These are phyloP conservation scores for Berberis vulgaris DNA, from an alignment of 164 flowering plant species.

Conservation along the genomic window DNA sequence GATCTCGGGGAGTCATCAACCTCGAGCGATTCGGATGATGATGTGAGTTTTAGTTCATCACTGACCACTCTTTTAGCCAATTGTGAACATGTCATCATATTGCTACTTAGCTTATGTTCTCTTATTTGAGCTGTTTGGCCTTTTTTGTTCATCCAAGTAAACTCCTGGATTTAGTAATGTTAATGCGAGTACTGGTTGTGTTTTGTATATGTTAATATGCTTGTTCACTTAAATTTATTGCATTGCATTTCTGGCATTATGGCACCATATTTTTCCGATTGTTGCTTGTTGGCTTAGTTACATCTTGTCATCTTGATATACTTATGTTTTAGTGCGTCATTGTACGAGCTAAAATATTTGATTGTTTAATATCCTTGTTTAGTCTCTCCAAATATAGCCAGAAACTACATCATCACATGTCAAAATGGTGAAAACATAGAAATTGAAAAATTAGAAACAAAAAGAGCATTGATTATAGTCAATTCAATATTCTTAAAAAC, in stretches of 20 bases:
- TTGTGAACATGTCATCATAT: background rate
- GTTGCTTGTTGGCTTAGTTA: background rate
- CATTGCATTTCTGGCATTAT: background rate
- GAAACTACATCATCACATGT: too few relatives aligned
- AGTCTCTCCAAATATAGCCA: too few relatives aligned
- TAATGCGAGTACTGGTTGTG: background rate
- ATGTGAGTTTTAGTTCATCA: constrained; percentile 33
- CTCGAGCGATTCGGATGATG: constrained; percentile 79
- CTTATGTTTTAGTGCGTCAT: background rate
- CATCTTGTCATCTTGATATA: background rate
- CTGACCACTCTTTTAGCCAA: background rate
- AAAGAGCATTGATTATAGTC: too few relatives aligned
- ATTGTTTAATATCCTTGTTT: background rate
- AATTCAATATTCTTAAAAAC: too few relatives aligned
- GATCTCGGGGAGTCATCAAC: constrained; percentile 27
- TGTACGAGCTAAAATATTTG: background rate
- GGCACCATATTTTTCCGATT: background rate
- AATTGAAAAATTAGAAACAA: too few relatives aligned
- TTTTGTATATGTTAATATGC: background rate
- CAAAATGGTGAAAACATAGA: too few relatives aligned
- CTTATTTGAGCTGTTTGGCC: background rate
- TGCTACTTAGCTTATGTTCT: background rate
- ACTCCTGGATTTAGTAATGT: background rate
- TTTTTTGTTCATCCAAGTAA: background rate
- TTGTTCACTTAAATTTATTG: background rate